Conservation (phyloP, 2,329 filamentous ascomycete genomes). For the Hymenoscyphus linearis region DNA sequence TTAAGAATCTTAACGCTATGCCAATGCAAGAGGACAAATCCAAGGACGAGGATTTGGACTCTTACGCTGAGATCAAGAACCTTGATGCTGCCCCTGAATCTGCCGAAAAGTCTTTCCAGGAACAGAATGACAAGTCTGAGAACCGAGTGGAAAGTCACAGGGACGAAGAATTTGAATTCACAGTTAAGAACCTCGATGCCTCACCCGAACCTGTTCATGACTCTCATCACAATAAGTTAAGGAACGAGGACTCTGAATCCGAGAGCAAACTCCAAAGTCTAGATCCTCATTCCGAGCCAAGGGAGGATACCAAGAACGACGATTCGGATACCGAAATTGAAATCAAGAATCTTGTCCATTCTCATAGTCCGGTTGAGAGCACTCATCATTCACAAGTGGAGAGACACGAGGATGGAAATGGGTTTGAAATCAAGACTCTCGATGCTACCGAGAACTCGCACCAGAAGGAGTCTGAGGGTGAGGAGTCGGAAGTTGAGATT, state of each 20-base stretch:
- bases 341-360: not conserved
- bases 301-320: not conserved
- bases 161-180: not conserved
- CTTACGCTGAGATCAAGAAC: no score
- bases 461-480: not conserved
- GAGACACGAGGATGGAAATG: not conserved
- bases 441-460: not conserved
- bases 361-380: not conserved
- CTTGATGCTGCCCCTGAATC: no score
- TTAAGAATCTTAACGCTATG: not conserved
- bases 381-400: not conserved
- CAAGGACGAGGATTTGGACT: no score
- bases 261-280: not conserved
- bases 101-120: no score
- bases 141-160: no score
- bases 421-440: not conserved
- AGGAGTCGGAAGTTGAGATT: not conserved
- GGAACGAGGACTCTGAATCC: not conserved
- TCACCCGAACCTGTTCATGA: not conserved
- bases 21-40: no score
- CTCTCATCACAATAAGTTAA: not conserved
- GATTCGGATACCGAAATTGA: not conserved
- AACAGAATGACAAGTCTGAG: no score
- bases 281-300: not conserved
- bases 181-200: not conserved